Evolutionary conservation across 257 asterid species (phyloP).

Genomic region (Rauvolfia tetraphylla): DNA sequence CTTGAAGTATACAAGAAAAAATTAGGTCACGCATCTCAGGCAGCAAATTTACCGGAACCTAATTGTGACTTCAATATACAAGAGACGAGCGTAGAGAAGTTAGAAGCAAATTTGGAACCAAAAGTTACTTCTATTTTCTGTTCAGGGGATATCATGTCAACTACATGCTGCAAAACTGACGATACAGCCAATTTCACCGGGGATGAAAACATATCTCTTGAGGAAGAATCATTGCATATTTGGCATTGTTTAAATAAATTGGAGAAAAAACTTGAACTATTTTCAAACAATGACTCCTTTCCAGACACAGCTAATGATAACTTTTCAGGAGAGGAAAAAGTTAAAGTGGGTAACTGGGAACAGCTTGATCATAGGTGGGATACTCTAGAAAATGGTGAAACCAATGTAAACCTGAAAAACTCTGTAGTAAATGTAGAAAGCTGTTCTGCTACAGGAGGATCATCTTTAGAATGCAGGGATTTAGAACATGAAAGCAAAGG

Average conservation of each 20-base stretch:
- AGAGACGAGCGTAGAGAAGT: slow-evolving; percentile 16
- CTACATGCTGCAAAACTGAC: slow-evolving; percentile 12
- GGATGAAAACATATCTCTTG: slow-evolving; percentile 21
- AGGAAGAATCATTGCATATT: slow-evolving; percentile 42
- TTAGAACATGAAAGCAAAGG: slow-evolving; percentile 17
- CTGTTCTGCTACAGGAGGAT: slow-evolving; percentile 15
- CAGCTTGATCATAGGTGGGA: slow-evolving; percentile 6
- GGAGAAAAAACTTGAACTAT: slow-evolving; percentile 36
- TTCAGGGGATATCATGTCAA: slow-evolving; percentile 18
- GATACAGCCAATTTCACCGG: slow-evolving; percentile 17
- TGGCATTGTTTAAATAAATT: slow-evolving; percentile 34
- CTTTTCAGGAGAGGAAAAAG: slow-evolving; percentile 25
- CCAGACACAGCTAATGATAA: slow-evolving; percentile 14
- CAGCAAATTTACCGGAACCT: slow-evolving; percentile 21
- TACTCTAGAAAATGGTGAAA: slow-evolving; percentile 26
- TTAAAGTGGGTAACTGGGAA: slow-evolving; percentile 17
- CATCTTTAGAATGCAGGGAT: slow-evolving; percentile 8
- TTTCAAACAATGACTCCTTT: slow-evolving; percentile 27
- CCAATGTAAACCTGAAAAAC: slow-evolving; percentile 13
- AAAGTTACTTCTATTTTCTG: slow-evolving; percentile 4
- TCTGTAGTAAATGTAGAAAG: slow-evolving; percentile 11
- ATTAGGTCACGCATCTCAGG: slow-evolving; percentile 28
- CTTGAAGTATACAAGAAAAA: slow-evolving; percentile 46
- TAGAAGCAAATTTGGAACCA: slow-evolving; percentile 10
- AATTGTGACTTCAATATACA: slow-evolving; percentile 22